Evolutionary conservation across 2,329 filamentous ascomycete species (phyloP).

Genomic region (Zymoseptoria crescenta): DNA sequence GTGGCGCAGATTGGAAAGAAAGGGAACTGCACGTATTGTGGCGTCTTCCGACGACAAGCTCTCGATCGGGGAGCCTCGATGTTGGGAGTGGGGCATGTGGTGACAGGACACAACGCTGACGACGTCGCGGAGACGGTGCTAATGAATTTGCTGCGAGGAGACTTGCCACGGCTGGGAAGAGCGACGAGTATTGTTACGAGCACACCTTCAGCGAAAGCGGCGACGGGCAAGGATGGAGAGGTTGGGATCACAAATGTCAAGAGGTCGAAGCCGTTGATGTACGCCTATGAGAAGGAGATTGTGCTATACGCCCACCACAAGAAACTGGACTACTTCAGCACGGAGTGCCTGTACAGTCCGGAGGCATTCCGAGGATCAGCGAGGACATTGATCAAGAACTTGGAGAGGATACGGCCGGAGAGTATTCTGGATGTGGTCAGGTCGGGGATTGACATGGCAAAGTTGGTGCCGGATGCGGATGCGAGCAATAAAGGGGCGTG

Average conservation of each 20-base stretch:
- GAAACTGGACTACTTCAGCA: constrained; percentile 95
- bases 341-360: constrained; percentile 96
- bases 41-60: constrained; percentile 89
- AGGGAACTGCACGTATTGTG: constrained; percentile 97
- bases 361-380: constrained; percentile 94
- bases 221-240: constrained; percentile 11
- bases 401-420: constrained; percentile 87
- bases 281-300: constrained; percentile 98
- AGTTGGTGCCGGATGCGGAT: constrained; percentile 58
- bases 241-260: constrained; percentile 75
- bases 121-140: constrained; percentile 95
- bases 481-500: constrained; percentile 44
- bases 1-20: constrained; percentile 95
- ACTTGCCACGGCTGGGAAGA: constrained; percentile 76
- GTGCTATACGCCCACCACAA: constrained; percentile 96
- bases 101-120: constrained; percentile 96
- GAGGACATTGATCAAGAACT: constrained; percentile 83
- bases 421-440: constrained; percentile 91
- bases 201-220: constrained; percentile 37
- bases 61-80: constrained; percentile 85
- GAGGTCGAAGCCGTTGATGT: constrained; percentile 93
- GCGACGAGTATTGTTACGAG: constrained; percentile 80
- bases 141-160: constrained; percentile 91
- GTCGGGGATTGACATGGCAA: constrained; percentile 93
- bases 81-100: constrained; percentile 81